Evolutionary conservation across 2,329 filamentous ascomycete genomes (phyloP).

Genomic region (Xylariales sp.): DNA sequence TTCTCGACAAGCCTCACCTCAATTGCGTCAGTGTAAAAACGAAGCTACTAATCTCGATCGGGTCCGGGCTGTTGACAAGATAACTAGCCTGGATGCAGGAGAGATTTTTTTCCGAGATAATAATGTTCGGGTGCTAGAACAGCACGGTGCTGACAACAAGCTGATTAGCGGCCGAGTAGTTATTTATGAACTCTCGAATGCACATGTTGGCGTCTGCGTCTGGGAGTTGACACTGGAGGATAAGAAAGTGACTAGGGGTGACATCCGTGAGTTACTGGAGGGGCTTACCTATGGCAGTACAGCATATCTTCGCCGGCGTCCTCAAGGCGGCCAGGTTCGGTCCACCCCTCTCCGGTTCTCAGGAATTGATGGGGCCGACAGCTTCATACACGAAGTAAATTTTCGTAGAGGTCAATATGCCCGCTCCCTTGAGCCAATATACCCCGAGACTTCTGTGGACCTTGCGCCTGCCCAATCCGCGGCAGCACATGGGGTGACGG

Average conservation of each 20-base stretch:
- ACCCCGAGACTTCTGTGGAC: not conserved
- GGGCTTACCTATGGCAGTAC: conserved; percentile 26
- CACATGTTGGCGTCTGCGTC: conserved; percentile 32
- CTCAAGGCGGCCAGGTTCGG: conserved; percentile 4
- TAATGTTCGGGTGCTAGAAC: conserved; percentile 14
- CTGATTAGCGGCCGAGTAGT: conserved; percentile 15
- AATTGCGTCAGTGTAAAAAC: not conserved
- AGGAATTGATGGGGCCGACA: conserved; percentile 18
- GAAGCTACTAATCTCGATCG: not conserved
- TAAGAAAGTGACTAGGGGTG: conserved; percentile 31
- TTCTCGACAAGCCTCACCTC: not conserved
- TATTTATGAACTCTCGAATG: conserved; percentile 34
- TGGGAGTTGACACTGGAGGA: conserved; percentile 36
- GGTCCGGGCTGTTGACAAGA: not conserved
- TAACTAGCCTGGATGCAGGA: not conserved
- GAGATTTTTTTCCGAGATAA: conserved; percentile 25
- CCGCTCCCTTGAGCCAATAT: not conserved
- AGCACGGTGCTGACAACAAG: conserved; percentile 8
- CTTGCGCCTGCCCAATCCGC: conserved; percentile 7
- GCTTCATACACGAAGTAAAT: conserved; percentile 24
- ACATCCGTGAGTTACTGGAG: conserved; percentile 37
- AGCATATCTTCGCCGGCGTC: conserved; percentile 30
- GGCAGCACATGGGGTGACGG: not conserved
- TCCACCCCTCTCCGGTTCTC: conserved; percentile 31
- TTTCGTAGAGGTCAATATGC: conserved; percentile 1